A percentile compares a stretch with the other conserved stretches of the same genome.
Conservation (phyloP, 306 rosid species). For the Begonia fuchsioides region DNA sequence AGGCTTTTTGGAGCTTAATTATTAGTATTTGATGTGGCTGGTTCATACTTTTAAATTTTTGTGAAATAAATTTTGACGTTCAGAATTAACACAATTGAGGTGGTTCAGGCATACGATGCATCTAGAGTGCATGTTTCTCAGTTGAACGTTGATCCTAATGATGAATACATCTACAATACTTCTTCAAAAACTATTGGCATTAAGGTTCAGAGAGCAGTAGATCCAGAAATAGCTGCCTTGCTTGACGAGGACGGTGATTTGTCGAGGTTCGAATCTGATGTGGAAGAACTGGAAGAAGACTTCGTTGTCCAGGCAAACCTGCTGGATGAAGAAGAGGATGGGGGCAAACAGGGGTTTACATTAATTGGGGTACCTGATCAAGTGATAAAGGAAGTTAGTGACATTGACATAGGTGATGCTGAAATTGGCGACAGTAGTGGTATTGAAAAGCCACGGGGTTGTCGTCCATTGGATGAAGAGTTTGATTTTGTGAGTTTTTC, state of each 20-base stretch:
- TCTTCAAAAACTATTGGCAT: conserved; percentile 49
- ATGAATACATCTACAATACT: conserved; percentile 28
- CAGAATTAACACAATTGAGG: neutral
- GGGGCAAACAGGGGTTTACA: neutral
- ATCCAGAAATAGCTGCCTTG: conserved; percentile 75
- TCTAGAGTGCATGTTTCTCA: conserved; percentile 41
- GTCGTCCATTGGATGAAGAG: conserved; percentile 62
- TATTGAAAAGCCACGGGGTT: conserved; percentile 30
- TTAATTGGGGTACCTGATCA: conserved; percentile 11
- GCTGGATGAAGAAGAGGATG: conserved; percentile 20
- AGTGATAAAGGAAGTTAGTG: neutral
- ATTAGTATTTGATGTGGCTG: too few relatives aligned
- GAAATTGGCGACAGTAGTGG: conserved; percentile 8
- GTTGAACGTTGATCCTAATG: conserved; percentile 28
- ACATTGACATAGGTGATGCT: neutral
- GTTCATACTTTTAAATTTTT: neutral
- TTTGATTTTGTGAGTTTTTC: conserved; percentile 59
- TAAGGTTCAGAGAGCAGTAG: conserved; percentile 62
- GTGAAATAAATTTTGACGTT: neutral
- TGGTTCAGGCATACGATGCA: conserved; percentile 78
- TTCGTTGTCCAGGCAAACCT: conserved; percentile 68
- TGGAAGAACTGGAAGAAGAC: conserved; percentile 88
- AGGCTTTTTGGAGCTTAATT: too few relatives aligned
- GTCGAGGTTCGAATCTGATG: conserved; percentile 71
- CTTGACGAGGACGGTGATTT: conserved; percentile 54